These are phyloP conservation scores for Aureobasidium sp. DNA, from an alignment of 2,329 filamentous ascomycete species.

Conservation along the genomic window DNA sequence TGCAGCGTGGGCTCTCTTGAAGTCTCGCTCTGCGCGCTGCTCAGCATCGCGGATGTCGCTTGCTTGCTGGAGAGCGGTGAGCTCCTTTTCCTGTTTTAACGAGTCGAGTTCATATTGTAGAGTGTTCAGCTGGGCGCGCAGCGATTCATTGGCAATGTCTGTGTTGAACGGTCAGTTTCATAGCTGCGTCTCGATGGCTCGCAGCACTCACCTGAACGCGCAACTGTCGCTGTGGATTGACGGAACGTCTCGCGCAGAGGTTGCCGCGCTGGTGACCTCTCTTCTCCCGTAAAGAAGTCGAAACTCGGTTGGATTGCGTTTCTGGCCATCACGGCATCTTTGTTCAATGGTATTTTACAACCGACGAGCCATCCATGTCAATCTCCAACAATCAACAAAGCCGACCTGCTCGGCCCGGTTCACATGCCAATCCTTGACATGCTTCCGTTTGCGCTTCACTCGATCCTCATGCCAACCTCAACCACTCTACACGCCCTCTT, in stretches of 20 bases:
- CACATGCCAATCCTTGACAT: not conserved
- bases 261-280: constrained; percentile 25
- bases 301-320: constrained; percentile 31
- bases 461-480: not conserved
- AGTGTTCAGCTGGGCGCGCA: constrained; percentile 83
- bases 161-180: not conserved
- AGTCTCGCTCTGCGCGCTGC: constrained; percentile 76
- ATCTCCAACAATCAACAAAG: constrained; percentile 1
- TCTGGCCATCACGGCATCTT: not conserved
- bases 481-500: not conserved
- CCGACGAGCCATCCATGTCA: not conserved
- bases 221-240: constrained; percentile 31
- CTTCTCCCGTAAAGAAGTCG: constrained; percentile 39
- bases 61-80: constrained; percentile 67
- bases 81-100: constrained; percentile 77
- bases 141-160: constrained; percentile 54
- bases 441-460: not conserved
- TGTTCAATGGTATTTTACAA: not conserved
- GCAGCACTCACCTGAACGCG: constrained; percentile 22
- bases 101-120: constrained; percentile 82
- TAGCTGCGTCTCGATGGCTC: not conserved
- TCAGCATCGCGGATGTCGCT: constrained; percentile 76
- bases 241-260: constrained; percentile 36
- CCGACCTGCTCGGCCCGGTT: not conserved
- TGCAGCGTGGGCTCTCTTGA: constrained; percentile 52